Evolutionary conservation across 192 early-diverging fungal genomes (phyloP), one percentile per base, ranked within the genome.

Genomic region (Globomyces pollinis-pini): DNA sequence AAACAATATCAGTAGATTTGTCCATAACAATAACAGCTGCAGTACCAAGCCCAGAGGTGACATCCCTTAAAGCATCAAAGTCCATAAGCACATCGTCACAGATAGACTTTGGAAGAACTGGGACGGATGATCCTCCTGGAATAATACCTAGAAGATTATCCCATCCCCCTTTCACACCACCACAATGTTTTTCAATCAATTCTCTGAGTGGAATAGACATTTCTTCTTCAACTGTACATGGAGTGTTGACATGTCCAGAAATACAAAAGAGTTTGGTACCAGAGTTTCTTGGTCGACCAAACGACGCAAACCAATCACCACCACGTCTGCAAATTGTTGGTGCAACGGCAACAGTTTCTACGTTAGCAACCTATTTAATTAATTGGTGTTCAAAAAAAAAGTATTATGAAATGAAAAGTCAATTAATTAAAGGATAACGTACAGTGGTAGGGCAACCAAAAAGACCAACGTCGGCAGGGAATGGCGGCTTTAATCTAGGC

Each of bases 21-120:
- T 98, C 92, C 92, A 98, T 94, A 42, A 98, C 95, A 70, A 98
- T 94, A 21, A 98, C 89, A 31, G 91, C 95, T 3, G 91, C 95
- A 16, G 95, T 98, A 56, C 95, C 95, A 38, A 98, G 77, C 38
- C 93, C 92, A 62, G 89, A 91, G 66, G 92, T 84, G 34, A 84
- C 84, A 74, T 99, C 96, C 62, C 88, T 86, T 54, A 99, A 79
- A 35, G 90, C 89, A 77, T 99, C 96, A 79, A 96, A 99, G 72
- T 99, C 96, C 96, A 99, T 99, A 70, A 94, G 72, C 16, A 93
- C 89, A 38, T 91, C 88, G 50, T 89, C 86, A 72, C 92, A 93
- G 62, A 93, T 85, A 34, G 70, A 44, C 64, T 88, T 87, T 49
- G 91, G 91, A 42, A 84, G 77, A 24, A 95, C 80, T 1, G 93